Conservation (phyloP, 176 grass and related monocot genomes). For the Triticum urartu region DNA sequence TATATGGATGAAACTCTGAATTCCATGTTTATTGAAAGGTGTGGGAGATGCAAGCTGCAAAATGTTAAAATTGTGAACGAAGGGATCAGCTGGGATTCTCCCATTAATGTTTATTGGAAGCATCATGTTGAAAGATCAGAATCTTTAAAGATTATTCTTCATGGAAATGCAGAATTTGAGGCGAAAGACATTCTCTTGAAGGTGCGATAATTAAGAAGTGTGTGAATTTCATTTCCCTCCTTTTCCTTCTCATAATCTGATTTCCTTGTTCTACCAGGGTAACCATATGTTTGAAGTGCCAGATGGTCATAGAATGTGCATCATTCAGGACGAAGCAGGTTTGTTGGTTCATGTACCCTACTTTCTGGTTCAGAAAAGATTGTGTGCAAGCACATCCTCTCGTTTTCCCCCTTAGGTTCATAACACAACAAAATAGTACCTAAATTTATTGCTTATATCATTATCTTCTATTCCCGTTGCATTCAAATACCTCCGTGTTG, state of each 20-base stretch:
- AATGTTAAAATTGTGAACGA: slow-evolving; percentile 70
- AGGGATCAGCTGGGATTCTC: slow-evolving; percentile 84
- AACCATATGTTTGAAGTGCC: slow-evolving; percentile 88
- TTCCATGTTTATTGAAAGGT: slow-evolving; percentile 51
- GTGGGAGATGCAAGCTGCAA: slow-evolving; percentile 74
- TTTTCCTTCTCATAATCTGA: slow-evolving; percentile 25
- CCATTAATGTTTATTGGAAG: slow-evolving; percentile 90
- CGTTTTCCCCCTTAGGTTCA: neutral
- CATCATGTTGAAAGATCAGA: slow-evolving; percentile 90
- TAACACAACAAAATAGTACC: neutral
- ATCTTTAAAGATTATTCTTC: slow-evolving; percentile 79
- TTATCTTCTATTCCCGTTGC: neutral
- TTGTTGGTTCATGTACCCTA: slow-evolving; percentile 8
- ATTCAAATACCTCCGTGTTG: no score
- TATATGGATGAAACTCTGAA: slow-evolving; percentile 22
- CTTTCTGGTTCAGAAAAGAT: neutral
- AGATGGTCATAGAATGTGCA: slow-evolving; percentile 68
- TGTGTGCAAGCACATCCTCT: neutral
- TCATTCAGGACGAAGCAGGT: slow-evolving; percentile 63
- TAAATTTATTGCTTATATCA: neutral
- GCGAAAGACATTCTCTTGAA: slow-evolving; percentile 69
- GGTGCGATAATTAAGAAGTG: slow-evolving; percentile 42
- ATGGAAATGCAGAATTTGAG: slow-evolving; percentile 97
- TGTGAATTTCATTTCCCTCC: neutral
- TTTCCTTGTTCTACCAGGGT: slow-evolving; percentile 51